Conservation (phyloP, 441 rosid genomes). For the Geranium incanum region DNA sequence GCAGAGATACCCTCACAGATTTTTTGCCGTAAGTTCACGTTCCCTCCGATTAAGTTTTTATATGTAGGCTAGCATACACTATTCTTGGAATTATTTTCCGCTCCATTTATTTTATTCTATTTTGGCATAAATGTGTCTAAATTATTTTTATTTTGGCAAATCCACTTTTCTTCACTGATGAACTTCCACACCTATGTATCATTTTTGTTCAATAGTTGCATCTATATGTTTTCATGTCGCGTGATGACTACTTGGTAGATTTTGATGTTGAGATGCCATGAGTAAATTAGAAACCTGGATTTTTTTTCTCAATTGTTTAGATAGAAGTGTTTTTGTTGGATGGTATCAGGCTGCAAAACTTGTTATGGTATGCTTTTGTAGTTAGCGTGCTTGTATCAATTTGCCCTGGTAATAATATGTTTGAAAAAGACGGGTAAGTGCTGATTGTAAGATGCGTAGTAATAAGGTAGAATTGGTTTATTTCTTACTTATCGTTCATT, state of each 20-base stretch:
- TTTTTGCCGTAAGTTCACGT: conserved; percentile 56
- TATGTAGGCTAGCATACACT: not conserved
- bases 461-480: conserved; percentile 1
- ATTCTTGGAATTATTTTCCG: not conserved
- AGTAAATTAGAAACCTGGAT: not conserved
- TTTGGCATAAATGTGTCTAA: not conserved
- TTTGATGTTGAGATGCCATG: not conserved
- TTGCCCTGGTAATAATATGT: not conserved
- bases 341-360: not conserved
- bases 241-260: not conserved
- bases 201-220: not conserved
- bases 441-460: not conserved
- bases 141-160: not conserved
- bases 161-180: not conserved
- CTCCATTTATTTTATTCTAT: not conserved
- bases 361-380: not conserved
- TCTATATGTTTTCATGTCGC: not conserved
- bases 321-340: not conserved
- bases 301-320: not conserved
- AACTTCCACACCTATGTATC: not conserved
- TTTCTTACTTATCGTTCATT: conserved; percentile 4
- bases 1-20: conserved; percentile 79
- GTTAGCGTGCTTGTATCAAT: not conserved
- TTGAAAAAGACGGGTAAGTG: conserved; percentile 4
- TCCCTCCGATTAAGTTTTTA: conserved; percentile 8